Evolutionary conservation across 2,329 filamentous ascomycete species (phyloP).

Genomic region (Curvularia hawaiiensis): DNA sequence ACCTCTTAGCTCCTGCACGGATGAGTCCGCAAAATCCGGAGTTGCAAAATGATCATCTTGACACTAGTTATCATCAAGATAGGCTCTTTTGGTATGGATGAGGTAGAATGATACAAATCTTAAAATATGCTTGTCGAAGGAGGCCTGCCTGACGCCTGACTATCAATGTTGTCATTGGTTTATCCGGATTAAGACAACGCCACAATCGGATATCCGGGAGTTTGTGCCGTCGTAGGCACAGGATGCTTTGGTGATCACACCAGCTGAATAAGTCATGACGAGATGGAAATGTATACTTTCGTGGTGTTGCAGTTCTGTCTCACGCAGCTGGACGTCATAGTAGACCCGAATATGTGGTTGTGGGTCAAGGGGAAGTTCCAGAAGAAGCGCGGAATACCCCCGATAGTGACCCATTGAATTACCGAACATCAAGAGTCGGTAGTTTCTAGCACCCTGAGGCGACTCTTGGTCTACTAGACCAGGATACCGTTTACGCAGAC

Average conservation of each 20-base stretch:
- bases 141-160: background rate
- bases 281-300: background rate
- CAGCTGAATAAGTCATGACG: background rate
- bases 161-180: conserved; percentile 1
- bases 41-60: background rate
- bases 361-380: background rate
- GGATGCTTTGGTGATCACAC: background rate
- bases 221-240: conserved; percentile 2
- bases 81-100: background rate
- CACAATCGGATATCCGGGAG: conserved; percentile 10
- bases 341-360: background rate
- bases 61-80: background rate
- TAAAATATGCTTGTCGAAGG: background rate
- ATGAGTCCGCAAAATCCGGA: background rate
- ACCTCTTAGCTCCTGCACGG: background rate
- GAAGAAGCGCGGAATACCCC: background rate
- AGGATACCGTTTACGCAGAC: background rate
- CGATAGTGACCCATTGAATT: background rate
- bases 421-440: background rate
- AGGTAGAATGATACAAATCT: background rate
- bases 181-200: conserved; percentile 5
- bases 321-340: background rate
- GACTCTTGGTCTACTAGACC: background rate
- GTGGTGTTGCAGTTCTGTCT: background rate
- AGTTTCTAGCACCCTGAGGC: background rate